A percentile compares a stretch with the other conserved stretches of the same genome.
These are phyloP conservation scores for Lagenidium sp. DNA, from an alignment of 352 stramenopile species.

Conservation along the genomic window DNA sequence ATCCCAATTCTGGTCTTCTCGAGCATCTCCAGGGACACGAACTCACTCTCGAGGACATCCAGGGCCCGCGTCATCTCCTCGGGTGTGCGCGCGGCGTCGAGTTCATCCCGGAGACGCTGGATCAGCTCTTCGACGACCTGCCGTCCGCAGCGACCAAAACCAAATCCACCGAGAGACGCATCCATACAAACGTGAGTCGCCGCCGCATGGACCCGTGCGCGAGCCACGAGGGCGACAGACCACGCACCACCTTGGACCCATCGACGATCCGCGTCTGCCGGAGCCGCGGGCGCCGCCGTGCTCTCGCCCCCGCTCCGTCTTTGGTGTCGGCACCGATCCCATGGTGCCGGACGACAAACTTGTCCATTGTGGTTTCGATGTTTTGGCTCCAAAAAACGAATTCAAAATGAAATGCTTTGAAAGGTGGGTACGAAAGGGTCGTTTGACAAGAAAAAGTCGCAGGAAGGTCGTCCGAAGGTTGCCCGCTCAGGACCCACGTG, in stretches of 20 bases:
- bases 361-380: slow-evolving; percentile 29
- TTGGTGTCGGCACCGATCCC: slow-evolving; percentile 19
- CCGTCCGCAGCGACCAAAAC: background rate
- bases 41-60: slow-evolving; percentile 46
- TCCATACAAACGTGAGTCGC: background rate
- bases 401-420: too few species aligned
- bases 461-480: slow-evolving; percentile 15
- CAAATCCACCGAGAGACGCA: background rate
- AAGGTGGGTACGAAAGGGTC: background rate
- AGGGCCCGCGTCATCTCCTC: slow-evolving; percentile 38
- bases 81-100: slow-evolving; percentile 41
- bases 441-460: slow-evolving; percentile 1
- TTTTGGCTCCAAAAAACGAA: too few species aligned
- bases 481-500: too few species aligned
- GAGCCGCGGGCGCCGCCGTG: slow-evolving; percentile 19
- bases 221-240: too few species aligned
- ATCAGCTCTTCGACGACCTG: slow-evolving; percentile 52
- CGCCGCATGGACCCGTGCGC: too few species aligned
- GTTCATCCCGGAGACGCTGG: slow-evolving; percentile 51
- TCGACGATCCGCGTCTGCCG: slow-evolving; percentile 61
- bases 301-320: slow-evolving; percentile 9
- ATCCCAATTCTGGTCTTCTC: slow-evolving; percentile 55
- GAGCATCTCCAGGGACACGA: slow-evolving; percentile 76
- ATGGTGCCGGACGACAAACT: slow-evolving; percentile 48
- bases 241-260: slow-evolving; percentile 48